Evolutionary conservation across 345 rosid species (phyloP).

Genomic region (Turritis glabra): DNA sequence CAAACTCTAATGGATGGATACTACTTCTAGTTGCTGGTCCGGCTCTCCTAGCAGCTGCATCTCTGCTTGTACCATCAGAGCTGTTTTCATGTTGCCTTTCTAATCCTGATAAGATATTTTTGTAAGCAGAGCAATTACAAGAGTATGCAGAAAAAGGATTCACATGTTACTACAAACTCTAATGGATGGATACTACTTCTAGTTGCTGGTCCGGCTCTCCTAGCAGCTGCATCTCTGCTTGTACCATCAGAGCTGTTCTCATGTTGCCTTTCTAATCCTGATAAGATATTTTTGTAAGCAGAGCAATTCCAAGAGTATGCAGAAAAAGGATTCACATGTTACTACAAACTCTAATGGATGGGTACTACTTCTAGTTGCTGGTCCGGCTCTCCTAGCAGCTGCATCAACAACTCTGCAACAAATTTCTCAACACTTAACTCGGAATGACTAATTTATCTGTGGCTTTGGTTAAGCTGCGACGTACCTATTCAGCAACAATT

Average conservation of each 20-base stretch:
- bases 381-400: conserved; percentile 59
- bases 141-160: neutral
- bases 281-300: neutral
- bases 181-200: neutral
- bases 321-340: neutral
- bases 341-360: neutral
- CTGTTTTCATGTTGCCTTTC: conserved; percentile 30
- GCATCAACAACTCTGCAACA: conserved; percentile 76
- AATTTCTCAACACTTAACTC: conserved; percentile 23
- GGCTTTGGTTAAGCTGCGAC: neutral
- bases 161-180: conserved; percentile 3
- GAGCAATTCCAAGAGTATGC: neutral
- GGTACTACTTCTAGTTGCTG: conserved; percentile 25
- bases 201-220: too few species aligned
- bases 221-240: too few species aligned
- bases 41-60: too few species aligned
- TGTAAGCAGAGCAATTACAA: neutral
- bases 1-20: too few species aligned
- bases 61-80: conserved; percentile 4
- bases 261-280: neutral
- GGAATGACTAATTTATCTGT: neutral
- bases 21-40: too few species aligned
- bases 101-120: neutral
- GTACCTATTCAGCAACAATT: conserved; percentile 58
- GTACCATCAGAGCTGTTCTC: conserved; percentile 32